phyloP scores from a whole-genome alignment of 2,329 filamentous ascomycete species.

The Xylariaceae sp. region DNA sequence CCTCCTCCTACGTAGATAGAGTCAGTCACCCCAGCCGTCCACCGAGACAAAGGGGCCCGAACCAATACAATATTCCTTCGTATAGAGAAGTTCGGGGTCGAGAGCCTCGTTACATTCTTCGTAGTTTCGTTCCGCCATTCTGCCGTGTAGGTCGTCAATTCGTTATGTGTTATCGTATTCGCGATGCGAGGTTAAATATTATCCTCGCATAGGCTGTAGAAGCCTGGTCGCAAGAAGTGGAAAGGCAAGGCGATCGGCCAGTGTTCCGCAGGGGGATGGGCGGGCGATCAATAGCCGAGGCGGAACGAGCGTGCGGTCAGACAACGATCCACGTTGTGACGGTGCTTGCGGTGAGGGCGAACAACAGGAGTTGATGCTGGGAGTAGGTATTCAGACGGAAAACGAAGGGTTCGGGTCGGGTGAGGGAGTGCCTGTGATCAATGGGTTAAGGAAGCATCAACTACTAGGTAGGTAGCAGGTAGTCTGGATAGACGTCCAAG shows the following conservation, averaged over 20 bases:
- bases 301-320: constrained; percentile 1
- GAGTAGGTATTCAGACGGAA: constrained; percentile 1
- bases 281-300: neutral
- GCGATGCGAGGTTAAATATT: neutral
- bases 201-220: neutral
- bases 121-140: constrained; percentile 46
- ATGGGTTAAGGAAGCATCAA: constrained; percentile 4
- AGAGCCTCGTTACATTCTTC: constrained; percentile 52
- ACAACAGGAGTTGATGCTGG: neutral
- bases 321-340: constrained; percentile 14
- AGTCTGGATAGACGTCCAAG: neutral
- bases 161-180: constrained; percentile 14
- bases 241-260: neutral
- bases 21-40: constrained; percentile 25
- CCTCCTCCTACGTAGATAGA: constrained; percentile 63
- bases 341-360: neutral
- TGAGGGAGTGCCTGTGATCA: constrained; percentile 9
- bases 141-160: constrained; percentile 19
- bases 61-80: constrained; percentile 88
- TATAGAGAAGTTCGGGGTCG: constrained; percentile 88
- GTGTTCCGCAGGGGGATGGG: neutral
- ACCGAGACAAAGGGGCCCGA: constrained; percentile 30
- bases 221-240: neutral
- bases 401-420: constrained; percentile 1
- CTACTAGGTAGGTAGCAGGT: neutral